Evolutionary conservation across 2,329 filamentous ascomycete genomes (phyloP).

Genomic region (Aspergillus fischeri): DNA sequence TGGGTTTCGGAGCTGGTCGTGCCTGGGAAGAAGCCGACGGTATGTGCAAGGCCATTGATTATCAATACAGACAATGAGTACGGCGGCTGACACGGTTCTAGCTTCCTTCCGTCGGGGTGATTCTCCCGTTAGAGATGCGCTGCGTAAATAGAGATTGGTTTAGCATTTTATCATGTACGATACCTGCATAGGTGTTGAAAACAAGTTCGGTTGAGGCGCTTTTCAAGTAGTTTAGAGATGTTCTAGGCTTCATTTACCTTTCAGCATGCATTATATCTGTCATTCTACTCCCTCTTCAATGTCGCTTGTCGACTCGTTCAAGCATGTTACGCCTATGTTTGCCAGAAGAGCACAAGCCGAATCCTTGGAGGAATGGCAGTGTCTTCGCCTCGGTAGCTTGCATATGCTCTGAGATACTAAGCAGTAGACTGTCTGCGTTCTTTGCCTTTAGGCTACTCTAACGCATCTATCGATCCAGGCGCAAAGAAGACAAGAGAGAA

Average conservation of each 20-base stretch:
- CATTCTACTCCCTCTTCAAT: slow-evolving; percentile 8
- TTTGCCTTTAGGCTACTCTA: background rate
- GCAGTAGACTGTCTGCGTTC: background rate
- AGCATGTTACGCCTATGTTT: background rate
- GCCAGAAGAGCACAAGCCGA: background rate
- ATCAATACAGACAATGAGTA: background rate
- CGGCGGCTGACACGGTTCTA: slow-evolving; percentile 18
- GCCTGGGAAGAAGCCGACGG: slow-evolving; percentile 98
- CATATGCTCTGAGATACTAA: background rate
- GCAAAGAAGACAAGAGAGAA: background rate
- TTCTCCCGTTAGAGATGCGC: slow-evolving; percentile 35
- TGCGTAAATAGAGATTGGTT: slow-evolving; percentile 30
- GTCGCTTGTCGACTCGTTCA: background rate
- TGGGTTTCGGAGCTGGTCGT: slow-evolving; percentile 91
- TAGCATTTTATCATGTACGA: slow-evolving; percentile 29
- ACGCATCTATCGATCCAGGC: background rate
- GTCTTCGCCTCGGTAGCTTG: background rate
- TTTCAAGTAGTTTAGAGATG: slow-evolving; percentile 15
- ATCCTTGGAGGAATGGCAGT: background rate
- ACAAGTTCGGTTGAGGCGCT: slow-evolving; percentile 10
- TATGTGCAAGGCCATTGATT: slow-evolving; percentile 38
- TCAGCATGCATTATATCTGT: slow-evolving; percentile 14
- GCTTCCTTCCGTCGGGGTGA: slow-evolving; percentile 44
- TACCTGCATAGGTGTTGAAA: slow-evolving; percentile 33
- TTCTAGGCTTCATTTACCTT: slow-evolving; percentile 14